These are phyloP conservation scores for Hirsutella minnesotensis DNA, from an alignment of 2,329 filamentous ascomycete species.

Conservation along the genomic window DNA sequence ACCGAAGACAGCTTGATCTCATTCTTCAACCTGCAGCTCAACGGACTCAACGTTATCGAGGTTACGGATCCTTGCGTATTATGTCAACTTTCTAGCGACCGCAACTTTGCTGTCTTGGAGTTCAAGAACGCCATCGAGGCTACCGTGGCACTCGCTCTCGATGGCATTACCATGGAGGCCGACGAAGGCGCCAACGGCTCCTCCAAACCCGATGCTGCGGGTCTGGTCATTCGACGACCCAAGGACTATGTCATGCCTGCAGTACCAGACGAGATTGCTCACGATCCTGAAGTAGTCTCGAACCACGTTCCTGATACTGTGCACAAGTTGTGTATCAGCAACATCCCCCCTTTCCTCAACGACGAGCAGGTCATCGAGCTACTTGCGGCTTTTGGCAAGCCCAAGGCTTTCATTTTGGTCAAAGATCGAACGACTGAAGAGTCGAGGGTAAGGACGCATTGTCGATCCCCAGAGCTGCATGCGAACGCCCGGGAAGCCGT, in stretches of 20 bases:
- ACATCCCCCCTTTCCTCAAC: conserved; percentile 75
- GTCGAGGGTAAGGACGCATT: conserved; percentile 54
- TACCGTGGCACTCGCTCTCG: conserved; percentile 80
- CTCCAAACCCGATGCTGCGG: conserved; percentile 39
- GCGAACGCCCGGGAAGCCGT: too few species aligned
- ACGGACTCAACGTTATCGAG: conserved; percentile 86
- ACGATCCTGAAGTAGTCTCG: conserved; percentile 66
- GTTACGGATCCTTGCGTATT: conserved; percentile 74
- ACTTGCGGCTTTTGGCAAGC: conserved; percentile 78
- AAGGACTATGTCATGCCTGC: conserved; percentile 96
- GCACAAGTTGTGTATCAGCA: conserved; percentile 88
- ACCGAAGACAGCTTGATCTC: conserved; percentile 65
- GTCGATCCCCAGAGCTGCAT: too few species aligned
- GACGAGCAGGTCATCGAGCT: conserved; percentile 90
- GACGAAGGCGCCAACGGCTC: conserved; percentile 45
- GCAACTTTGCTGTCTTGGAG: conserved; percentile 75
- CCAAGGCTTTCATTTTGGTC: conserved; percentile 84
- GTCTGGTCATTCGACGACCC: conserved; percentile 70
- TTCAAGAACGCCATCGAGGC: conserved; percentile 82
- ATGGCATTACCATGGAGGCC: conserved; percentile 80
- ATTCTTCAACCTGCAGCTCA: conserved; percentile 95
- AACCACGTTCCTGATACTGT: conserved; percentile 79
- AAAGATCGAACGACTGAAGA: conserved; percentile 79
- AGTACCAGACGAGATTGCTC: conserved; percentile 58
- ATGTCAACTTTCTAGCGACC: conserved; percentile 70